Conservation (phyloP, 2,329 filamentous ascomycete genomes). For the Paecilomyces niveus region DNA sequence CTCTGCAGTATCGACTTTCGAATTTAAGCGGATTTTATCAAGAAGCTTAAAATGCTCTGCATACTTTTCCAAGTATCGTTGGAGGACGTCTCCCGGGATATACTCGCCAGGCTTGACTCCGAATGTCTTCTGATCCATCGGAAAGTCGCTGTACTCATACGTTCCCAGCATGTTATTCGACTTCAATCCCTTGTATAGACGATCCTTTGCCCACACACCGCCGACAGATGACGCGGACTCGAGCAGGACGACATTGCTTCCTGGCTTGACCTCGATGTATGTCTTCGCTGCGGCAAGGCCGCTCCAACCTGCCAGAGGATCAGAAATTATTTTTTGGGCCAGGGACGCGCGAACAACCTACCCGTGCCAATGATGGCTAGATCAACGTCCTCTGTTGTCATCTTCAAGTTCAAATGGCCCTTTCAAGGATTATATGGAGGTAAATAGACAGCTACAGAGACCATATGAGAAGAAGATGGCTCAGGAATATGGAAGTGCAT, state of each 20-base stretch:
- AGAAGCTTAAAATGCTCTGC: conserved; percentile 47
- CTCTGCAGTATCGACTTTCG: conserved; percentile 44
- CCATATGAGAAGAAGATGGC: neutral
- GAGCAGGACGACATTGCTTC: conserved; percentile 50
- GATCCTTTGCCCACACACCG: conserved; percentile 62
- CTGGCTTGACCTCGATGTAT: conserved; percentile 53
- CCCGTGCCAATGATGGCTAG: conserved; percentile 24
- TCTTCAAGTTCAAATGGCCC: neutral
- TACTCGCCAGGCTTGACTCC: conserved; percentile 46
- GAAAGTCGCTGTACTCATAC: conserved; percentile 68
- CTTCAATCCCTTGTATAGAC: conserved; percentile 61
- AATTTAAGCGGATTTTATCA: conserved; percentile 44
- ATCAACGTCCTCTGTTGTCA: conserved; percentile 20
- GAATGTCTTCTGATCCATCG: conserved; percentile 54
- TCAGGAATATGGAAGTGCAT: neutral
- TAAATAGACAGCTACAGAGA: neutral
- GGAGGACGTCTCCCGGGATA: conserved; percentile 51
- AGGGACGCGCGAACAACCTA: conserved; percentile 20
- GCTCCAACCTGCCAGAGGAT: conserved; percentile 41
- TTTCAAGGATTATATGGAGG: conserved; percentile 11
- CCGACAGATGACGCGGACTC: conserved; percentile 54
- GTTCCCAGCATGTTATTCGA: conserved; percentile 68
- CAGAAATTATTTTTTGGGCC: conserved; percentile 26
- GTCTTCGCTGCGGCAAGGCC: conserved; percentile 58
- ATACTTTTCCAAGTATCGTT: conserved; percentile 52